A percentile compares a stretch with the other conserved stretches of the same genome.
Evolutionary conservation across 139 green algal species (phyloP).

Genomic region (Spirogloea muscicola): DNA sequence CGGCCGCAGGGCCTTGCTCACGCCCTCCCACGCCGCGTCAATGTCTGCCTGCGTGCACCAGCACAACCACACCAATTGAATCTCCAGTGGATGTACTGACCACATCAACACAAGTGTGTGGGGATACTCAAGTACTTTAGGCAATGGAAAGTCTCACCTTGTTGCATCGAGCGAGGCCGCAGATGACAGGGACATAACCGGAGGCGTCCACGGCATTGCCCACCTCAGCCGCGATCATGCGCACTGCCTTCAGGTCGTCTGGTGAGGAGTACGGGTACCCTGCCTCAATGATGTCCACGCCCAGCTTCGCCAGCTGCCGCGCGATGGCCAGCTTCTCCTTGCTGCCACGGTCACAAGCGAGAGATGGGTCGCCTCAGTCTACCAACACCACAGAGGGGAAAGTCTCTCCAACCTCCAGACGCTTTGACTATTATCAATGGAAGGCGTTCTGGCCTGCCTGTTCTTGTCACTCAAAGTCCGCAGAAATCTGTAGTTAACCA

Average conservation of each 20-base stretch:
- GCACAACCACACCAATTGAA: too few species aligned
- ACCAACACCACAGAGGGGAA: too few species aligned
- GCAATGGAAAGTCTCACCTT: too few species aligned
- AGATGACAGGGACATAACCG: conserved; percentile 97
- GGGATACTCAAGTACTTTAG: background rate
- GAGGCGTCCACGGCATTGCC: conserved; percentile 55
- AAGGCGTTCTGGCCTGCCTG: too few species aligned
- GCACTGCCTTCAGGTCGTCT: conserved; percentile 96
- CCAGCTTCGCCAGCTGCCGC: conserved; percentile 83
- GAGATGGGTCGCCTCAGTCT: too few species aligned
- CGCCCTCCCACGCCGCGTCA: conserved; percentile 83
- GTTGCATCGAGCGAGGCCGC: conserved; percentile 87
- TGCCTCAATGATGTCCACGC: conserved; percentile 99
- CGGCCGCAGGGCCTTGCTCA: conserved; percentile 76
- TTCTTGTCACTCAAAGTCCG: too few species aligned
- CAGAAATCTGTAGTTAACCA: too few species aligned
- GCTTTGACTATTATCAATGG: too few species aligned
- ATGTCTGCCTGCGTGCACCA: conserved; percentile 63
- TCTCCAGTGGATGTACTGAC: background rate
- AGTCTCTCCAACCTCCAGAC: too few species aligned
- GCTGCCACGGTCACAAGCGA: too few species aligned
- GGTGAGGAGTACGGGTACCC: conserved; percentile 93
- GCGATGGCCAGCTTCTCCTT: conserved; percentile 98
- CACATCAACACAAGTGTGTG: background rate
- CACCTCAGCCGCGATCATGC: conserved; percentile 84